Evolutionary conservation across 257 asterid genomes (phyloP).

Genomic region (Capsicum pubescens): DNA sequence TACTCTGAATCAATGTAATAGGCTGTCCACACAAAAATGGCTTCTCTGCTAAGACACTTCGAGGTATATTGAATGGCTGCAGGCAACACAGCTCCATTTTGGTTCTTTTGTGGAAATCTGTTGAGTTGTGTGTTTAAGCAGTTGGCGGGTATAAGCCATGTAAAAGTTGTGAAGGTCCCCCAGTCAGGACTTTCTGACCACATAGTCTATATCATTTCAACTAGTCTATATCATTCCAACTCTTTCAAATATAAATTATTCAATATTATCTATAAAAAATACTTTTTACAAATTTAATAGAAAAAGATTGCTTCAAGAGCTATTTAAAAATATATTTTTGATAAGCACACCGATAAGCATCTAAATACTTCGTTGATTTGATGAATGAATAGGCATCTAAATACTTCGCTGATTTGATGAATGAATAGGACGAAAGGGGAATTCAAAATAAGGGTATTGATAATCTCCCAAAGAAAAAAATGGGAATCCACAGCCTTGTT

Average conservation of each 20-base stretch:
- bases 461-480: too few species aligned
- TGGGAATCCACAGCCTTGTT: too few species aligned
- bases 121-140: background rate
- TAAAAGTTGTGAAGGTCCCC: background rate
- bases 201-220: background rate
- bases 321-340: too few species aligned
- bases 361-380: too few species aligned
- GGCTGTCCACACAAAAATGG: constrained; percentile 55
- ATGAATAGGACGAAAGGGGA: too few species aligned
- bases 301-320: too few species aligned
- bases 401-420: too few species aligned
- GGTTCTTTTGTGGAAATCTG: background rate
- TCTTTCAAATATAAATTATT: background rate
- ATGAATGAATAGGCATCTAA: too few species aligned
- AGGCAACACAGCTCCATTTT: constrained; percentile 60
- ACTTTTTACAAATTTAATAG: too few species aligned
- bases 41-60: constrained; percentile 46
- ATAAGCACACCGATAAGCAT: too few species aligned
- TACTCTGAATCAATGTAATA: constrained; percentile 32
- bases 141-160: constrained; percentile 1
- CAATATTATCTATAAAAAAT: constrained; percentile 3
- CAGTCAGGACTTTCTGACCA: constrained; percentile 19
- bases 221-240: constrained; percentile 12
- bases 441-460: too few species aligned
- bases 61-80: constrained; percentile 60